A percentile compares a stretch with the other conserved stretches of the same genome.
Conservation (phyloP, 1,284 basidiomycete genomes). For the Leccinum griseonigrum region DNA sequence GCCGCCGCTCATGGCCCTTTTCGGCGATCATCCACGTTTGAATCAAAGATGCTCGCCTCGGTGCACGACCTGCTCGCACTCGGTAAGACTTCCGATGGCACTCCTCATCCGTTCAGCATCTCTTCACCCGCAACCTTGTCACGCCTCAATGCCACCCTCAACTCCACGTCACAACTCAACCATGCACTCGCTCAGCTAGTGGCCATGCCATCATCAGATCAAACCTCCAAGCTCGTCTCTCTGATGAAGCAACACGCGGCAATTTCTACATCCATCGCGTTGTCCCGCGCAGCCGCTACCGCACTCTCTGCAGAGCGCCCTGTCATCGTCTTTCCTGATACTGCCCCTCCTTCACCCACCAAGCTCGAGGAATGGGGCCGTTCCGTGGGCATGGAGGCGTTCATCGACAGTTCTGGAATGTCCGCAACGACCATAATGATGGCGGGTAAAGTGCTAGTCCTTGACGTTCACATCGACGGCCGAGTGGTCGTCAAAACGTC, state of each 20-base stretch:
- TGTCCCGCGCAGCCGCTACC: constrained; percentile 23
- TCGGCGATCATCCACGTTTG: too few species aligned
- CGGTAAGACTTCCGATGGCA: constrained; percentile 22
- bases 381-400: constrained; percentile 67
- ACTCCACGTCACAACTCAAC: constrained; percentile 49
- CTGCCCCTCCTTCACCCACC: constrained; percentile 32
- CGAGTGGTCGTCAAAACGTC: constrained; percentile 62
- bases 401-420: constrained; percentile 52
- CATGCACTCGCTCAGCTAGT: constrained; percentile 52
- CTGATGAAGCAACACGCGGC: constrained; percentile 60
- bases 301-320: constrained; percentile 22
- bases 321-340: constrained; percentile 28
- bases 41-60: constrained; percentile 18
- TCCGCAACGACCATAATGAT: constrained; percentile 55
- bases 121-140: constrained; percentile 41
- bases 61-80: constrained; percentile 27
- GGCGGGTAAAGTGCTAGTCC: constrained; percentile 72
- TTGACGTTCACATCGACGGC: constrained; percentile 65
- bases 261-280: constrained; percentile 35
- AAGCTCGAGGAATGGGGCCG: constrained; percentile 59
- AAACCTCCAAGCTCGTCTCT: constrained; percentile 58
- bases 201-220: constrained; percentile 48
- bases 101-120: constrained; percentile 49
- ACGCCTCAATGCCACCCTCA: constrained; percentile 49
- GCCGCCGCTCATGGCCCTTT: too few species aligned